Base-by-base conservation (phyloP, 2,329 filamentous ascomycete species). In the Lasiodiplodia citricola region DNA sequence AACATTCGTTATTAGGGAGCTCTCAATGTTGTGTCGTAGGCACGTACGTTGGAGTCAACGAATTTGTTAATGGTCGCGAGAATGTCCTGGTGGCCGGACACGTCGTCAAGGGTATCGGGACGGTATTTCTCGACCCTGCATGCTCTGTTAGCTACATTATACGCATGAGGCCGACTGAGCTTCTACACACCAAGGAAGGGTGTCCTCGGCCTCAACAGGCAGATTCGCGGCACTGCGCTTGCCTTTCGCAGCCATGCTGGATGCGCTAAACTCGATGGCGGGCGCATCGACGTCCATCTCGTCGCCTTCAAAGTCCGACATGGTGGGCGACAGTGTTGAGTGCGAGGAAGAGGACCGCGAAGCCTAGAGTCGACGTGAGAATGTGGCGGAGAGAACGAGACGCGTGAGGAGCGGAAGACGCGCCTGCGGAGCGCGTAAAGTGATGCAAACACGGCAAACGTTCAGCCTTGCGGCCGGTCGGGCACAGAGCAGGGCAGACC, bases 41-140 rank as follows among this genome's bases (percentile, higher is more conserved):
- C 28, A 66, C 80, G 37, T 80, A 89, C 87, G 82, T 99, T 98
- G 68, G 92, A 88, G 78, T 98, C 94, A 77, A 99, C 89, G 76
- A 99, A 99, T 79, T 94, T 96, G 86, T 97, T 97, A 83, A 99
- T 97, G 2, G 96, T 99, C 4, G 94, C 90, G 72, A 99, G 89
- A 76, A 99, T 98, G 81, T 99, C 96, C 78, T 97, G 92, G 80
- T 99, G 96, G 23, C 96, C 96, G 3, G 94, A 97, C 69, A 99
- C 96, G 80, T 99, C 96, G 73, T 91, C 89, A 56, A 99, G 88
- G 1, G 92, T 93, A 70, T 90, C 90, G 21, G 96, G 96, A 66
- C 96, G 89, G 82, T 98, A 99, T 77, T 99, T 99, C 79, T 99
- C 96, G 10, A 99, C 94, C 94, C 92, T 94, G 70, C 1, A 11